A percentile compares a stretch with the other conserved stretches of the same genome.
Conservation (phyloP, 139 green algal species). For the Chlamydomonas sp. region DNA sequence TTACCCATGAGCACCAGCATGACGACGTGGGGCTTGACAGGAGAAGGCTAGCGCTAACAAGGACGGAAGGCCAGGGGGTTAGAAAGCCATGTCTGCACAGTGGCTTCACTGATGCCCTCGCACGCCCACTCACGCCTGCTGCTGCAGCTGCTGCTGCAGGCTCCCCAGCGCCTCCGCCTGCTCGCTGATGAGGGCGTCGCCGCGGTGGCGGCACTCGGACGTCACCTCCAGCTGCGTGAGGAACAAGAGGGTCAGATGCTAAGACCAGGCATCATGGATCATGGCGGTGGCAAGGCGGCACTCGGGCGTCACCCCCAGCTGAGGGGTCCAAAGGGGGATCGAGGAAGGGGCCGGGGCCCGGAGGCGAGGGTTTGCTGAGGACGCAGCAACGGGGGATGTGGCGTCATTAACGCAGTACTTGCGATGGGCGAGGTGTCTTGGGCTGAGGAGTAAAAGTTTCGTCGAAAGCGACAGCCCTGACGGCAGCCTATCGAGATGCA, state of each 20-base stretch:
- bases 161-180: constrained; percentile 3
- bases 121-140: constrained; percentile 22
- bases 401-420: too few species aligned
- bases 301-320: too few species aligned
- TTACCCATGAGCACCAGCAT: neutral
- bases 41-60: neutral
- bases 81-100: neutral
- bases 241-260: neutral
- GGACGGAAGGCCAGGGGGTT: neutral
- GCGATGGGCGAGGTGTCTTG: too few species aligned
- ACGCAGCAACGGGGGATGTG: too few species aligned
- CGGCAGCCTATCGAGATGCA: too few species aligned
- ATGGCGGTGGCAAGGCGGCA: too few species aligned
- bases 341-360: too few species aligned
- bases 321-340: too few species aligned
- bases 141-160: constrained; percentile 17
- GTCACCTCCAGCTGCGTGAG: neutral
- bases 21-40: neutral
- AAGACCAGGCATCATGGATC: too few species aligned
- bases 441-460: too few species aligned
- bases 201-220: constrained; percentile 17
- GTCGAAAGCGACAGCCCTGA: too few species aligned
- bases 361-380: too few species aligned
- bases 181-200: constrained; percentile 20
- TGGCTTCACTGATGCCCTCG: neutral